Percentiles rank a stretch among this genome's conserved stretches.
Conservation (phyloP, 306 rosid genomes). For the Vigna angularis region DNA sequence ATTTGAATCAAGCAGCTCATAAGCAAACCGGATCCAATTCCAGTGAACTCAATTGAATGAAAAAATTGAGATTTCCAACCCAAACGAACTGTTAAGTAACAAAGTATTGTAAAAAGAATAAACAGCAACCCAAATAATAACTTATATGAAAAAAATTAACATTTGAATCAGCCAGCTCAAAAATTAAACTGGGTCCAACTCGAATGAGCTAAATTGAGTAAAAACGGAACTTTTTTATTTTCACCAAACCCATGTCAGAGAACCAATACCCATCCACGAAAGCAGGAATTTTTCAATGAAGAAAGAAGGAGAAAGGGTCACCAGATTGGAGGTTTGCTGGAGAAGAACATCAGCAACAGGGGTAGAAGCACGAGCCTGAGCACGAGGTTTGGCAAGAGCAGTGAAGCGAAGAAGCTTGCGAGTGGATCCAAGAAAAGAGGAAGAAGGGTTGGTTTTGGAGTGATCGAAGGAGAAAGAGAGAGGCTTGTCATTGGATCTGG, state of each 20-base stretch:
- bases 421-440: constrained; percentile 79
- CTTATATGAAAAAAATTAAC: background rate
- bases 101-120: background rate
- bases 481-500: constrained; percentile 85
- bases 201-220: constrained; percentile 15
- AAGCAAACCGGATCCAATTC: constrained; percentile 33
- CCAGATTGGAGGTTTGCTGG: constrained; percentile 41
- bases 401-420: constrained; percentile 64
- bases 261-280: background rate
- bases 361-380: constrained; percentile 52
- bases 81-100: no score
- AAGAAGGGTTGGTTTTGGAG: constrained; percentile 48
- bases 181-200: constrained; percentile 31
- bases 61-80: no score
- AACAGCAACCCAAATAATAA: constrained; percentile 1
- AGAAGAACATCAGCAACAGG: constrained; percentile 66
- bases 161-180: constrained; percentile 29
- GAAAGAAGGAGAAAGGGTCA: constrained; percentile 37
- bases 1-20: constrained; percentile 29
- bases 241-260: background rate
- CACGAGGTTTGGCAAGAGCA: constrained; percentile 44
- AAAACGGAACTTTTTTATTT: constrained; percentile 10
- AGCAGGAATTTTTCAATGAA: constrained; percentile 14
- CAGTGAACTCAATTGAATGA: constrained; percentile 4
- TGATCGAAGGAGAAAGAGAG: constrained; percentile 52